These are phyloP conservation scores for Candida sanyaensis DNA, from an alignment of 1,139 yeast genomes.

Conservation along the genomic window DNA sequence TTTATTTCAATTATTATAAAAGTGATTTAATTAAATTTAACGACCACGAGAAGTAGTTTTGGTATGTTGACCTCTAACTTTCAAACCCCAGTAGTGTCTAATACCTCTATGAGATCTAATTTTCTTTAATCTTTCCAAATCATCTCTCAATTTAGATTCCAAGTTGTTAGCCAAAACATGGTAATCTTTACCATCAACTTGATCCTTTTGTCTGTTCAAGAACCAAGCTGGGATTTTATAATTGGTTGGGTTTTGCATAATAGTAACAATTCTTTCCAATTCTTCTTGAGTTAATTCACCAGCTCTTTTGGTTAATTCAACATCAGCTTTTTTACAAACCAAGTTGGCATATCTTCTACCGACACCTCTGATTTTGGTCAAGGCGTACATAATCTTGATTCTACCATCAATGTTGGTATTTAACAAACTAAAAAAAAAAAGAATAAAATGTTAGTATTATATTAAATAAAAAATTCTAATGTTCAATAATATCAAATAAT, in stretches of 20 bases:
- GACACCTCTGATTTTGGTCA: slow-evolving; percentile 99
- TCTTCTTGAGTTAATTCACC: slow-evolving; percentile 99
- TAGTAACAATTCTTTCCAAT: slow-evolving; percentile 99
- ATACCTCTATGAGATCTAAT: slow-evolving; percentile 99
- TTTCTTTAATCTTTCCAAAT: slow-evolving; percentile 99
- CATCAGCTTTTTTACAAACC: slow-evolving; percentile 99
- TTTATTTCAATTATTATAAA: background rate
- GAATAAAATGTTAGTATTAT: slow-evolving; percentile 9
- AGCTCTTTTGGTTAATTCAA: slow-evolving; percentile 97
- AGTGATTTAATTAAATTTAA: slow-evolving; percentile 25
- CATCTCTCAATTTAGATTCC: slow-evolving; percentile 99
- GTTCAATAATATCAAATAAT: too few relatives aligned
- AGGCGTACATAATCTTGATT: slow-evolving; percentile 99
- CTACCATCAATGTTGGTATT: slow-evolving; percentile 99
- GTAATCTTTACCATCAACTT: slow-evolving; percentile 98
- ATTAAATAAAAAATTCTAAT: too few relatives aligned
- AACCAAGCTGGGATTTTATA: slow-evolving; percentile 99
- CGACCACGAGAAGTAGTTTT: slow-evolving; percentile 98
- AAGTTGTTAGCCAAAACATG: slow-evolving; percentile 98
- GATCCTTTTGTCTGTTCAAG: slow-evolving; percentile 99
- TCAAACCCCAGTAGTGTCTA: slow-evolving; percentile 99
- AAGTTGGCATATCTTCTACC: slow-evolving; percentile 99
- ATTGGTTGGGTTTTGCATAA: slow-evolving; percentile 99
- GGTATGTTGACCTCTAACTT: slow-evolving; percentile 99
- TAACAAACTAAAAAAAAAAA: slow-evolving; percentile 76